phyloP scores from a whole-genome alignment of 1,139 yeast species.

The Blastobotrys aristatus region DNA sequence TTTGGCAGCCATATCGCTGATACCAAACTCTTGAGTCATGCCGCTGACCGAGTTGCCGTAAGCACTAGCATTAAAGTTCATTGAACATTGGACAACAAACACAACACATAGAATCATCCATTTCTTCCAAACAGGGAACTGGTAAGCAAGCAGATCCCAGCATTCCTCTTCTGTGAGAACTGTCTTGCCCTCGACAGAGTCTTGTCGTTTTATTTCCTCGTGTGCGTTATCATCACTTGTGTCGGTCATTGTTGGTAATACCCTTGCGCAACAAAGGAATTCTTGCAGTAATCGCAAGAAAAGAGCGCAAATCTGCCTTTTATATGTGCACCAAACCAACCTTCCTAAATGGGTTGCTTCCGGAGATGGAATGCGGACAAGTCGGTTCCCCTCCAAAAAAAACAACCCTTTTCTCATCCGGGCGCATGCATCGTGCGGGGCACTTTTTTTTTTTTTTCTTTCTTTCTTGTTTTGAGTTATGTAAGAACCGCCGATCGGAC shows the following conservation, averaged over 20 bases:
- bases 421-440: too few relatives aligned
- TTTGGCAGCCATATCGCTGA: slow-evolving; percentile 35
- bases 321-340: too few relatives aligned
- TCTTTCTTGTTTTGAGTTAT: too few relatives aligned
- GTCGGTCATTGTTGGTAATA: not conserved
- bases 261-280: too few relatives aligned
- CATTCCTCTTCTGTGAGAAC: slow-evolving; percentile 37
- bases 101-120: slow-evolving; percentile 37
- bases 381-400: too few relatives aligned
- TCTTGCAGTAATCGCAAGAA: too few relatives aligned
- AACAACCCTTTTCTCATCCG: too few relatives aligned
- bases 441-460: too few relatives aligned
- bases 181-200: not conserved
- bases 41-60: slow-evolving; percentile 35
- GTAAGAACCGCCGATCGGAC: too few relatives aligned
- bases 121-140: slow-evolving; percentile 33
- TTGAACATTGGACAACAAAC: slow-evolving; percentile 39
- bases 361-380: too few relatives aligned
- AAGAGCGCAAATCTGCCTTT: too few relatives aligned
- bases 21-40: slow-evolving; percentile 32
- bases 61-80: slow-evolving; percentile 40
- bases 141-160: slow-evolving; percentile 35
- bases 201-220: not conserved
- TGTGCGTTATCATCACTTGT: not conserved
- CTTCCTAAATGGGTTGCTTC: too few relatives aligned